Percentiles rank a stretch among this genome's conserved stretches.
Conservation (phyloP, 495 filamentous ascomycete genomes). For the Podospora conica region DNA sequence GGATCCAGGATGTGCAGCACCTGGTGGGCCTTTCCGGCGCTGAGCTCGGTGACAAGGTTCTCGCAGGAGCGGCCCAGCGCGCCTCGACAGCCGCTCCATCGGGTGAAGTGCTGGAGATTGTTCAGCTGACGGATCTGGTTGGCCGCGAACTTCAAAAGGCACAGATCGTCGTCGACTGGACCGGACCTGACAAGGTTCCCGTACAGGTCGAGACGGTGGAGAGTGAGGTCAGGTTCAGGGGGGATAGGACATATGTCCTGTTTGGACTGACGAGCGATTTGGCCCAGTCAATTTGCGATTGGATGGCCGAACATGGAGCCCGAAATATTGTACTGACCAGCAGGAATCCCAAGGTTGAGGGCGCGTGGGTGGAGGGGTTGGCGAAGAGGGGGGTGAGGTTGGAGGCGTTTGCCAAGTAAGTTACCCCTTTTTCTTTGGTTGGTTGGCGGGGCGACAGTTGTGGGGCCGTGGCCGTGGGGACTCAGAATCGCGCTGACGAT, state of each 20-base stretch:
- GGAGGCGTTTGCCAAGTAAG: neutral
- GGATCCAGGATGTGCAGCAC: neutral
- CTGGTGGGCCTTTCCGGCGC: neutral
- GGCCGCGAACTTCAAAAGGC: neutral
- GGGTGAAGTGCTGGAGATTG: neutral
- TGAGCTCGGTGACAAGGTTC: neutral
- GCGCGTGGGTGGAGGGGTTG: slow-evolving; percentile 33
- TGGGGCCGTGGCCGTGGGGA: no score
- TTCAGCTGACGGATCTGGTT: neutral
- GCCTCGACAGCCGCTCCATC: neutral
- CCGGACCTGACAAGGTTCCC: neutral
- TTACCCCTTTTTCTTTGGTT: neutral
- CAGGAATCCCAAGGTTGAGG: slow-evolving; percentile 41
- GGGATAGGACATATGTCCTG: slow-evolving; percentile 45
- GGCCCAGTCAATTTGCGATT: slow-evolving; percentile 45
- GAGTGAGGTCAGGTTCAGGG: neutral
- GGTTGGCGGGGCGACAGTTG: neutral
- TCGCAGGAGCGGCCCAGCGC: neutral
- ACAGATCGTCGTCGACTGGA: slow-evolving; percentile 1
- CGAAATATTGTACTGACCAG: slow-evolving; percentile 43
- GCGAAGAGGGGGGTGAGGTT: slow-evolving; percentile 4
- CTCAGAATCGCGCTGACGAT: neutral
- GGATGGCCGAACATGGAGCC: slow-evolving; percentile 49
- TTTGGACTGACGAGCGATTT: slow-evolving; percentile 45
- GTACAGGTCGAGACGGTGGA: neutral